phyloP scores from a whole-genome alignment of 2,329 filamentous ascomycete species.

The Pseudohalonectria lignicola region DNA sequence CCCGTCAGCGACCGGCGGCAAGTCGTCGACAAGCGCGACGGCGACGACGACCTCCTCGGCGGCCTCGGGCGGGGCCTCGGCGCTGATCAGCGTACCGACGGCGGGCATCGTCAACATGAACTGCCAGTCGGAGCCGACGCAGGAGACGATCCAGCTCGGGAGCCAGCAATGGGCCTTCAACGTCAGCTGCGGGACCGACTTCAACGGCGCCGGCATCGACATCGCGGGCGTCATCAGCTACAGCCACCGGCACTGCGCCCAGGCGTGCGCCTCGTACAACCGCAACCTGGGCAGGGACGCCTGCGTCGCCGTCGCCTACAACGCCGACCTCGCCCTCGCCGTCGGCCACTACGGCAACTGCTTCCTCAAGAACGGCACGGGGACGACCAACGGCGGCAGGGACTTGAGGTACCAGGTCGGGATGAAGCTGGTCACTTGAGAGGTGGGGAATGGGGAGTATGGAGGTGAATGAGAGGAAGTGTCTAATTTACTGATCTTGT shows the following conservation, averaged over 20 bases:
- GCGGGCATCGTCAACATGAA: background rate
- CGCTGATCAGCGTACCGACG: background rate
- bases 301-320: slow-evolving; percentile 8
- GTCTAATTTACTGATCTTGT: background rate
- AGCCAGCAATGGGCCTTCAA: slow-evolving; percentile 8
- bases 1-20: too few species aligned
- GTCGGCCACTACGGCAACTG: slow-evolving; percentile 2
- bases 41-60: background rate
- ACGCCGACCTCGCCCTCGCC: slow-evolving; percentile 3
- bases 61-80: background rate
- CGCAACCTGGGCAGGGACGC: slow-evolving; percentile 5
- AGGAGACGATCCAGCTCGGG: slow-evolving; percentile 6
- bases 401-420: background rate
- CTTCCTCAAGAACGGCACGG: slow-evolving; percentile 5
- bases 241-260: slow-evolving; percentile 9
- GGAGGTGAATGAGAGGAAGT: background rate
- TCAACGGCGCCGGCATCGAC: slow-evolving; percentile 1
- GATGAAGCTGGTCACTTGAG: background rate
- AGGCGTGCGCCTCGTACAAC: slow-evolving; percentile 11
- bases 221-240: slow-evolving; percentile 10
- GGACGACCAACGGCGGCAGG: background rate
- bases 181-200: slow-evolving; percentile 7
- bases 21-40: background rate
- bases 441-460: background rate
- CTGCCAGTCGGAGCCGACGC: background rate